Evolutionary conservation across 371 early-diverging fungal genomes (phyloP).

Genomic region (Mortierella sp.): DNA sequence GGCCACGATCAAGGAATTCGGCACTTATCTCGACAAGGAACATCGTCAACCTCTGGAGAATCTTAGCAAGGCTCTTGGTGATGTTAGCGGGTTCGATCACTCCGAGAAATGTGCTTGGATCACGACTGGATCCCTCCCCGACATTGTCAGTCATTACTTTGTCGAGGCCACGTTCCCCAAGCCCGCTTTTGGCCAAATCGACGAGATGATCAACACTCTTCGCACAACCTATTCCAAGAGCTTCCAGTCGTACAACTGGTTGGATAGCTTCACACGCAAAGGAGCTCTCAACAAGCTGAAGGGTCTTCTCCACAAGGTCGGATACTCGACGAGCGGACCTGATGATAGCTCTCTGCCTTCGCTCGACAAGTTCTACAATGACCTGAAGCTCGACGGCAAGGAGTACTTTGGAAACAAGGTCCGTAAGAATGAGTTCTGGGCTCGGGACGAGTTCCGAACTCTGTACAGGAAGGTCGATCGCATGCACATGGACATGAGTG

Average conservation of each 20-base stretch:
- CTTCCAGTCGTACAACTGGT: conserved; percentile 60
- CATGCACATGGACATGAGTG: conserved; percentile 59
- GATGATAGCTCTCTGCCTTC: conserved; percentile 57
- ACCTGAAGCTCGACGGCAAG: conserved; percentile 23
- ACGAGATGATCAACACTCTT: conserved; percentile 55
- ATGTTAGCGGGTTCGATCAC: conserved; percentile 48
- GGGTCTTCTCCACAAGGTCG: conserved; percentile 56
- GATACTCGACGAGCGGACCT: conserved; percentile 59
- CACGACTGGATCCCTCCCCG: conserved; percentile 55
- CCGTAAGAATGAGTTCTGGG: conserved; percentile 29
- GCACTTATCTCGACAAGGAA: conserved; percentile 30
- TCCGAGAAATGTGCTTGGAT: conserved; percentile 55
- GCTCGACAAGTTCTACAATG: conserved; percentile 57
- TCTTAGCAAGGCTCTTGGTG: conserved; percentile 43
- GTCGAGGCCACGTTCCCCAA: conserved; percentile 54
- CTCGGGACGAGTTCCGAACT: conserved; percentile 5
- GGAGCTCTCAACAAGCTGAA: conserved; percentile 62
- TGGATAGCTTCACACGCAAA: conserved; percentile 60
- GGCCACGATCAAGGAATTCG: conserved; percentile 44
- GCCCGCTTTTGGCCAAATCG: conserved; percentile 39
- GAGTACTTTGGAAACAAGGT: conserved; percentile 59
- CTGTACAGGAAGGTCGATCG: conserved; percentile 47
- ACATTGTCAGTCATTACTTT: conserved; percentile 66
- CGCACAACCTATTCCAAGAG: conserved; percentile 49
- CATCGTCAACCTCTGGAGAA: conserved; percentile 48